phyloP scores from a whole-genome alignment of 345 rosid species.

The Citrus sp. region DNA sequence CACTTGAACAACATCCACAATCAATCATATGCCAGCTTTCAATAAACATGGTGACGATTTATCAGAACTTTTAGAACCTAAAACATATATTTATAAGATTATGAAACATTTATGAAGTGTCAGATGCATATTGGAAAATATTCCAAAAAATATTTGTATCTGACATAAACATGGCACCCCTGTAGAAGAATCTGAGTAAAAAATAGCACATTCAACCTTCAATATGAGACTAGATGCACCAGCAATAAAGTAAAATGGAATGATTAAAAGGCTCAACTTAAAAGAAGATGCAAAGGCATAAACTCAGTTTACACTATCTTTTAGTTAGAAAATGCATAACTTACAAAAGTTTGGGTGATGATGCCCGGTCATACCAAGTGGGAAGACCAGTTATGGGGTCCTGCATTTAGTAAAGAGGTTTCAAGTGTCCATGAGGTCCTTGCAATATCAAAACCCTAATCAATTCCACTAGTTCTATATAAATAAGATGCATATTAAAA shows the following conservation, averaged over 20 bases:
- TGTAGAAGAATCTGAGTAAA: neutral
- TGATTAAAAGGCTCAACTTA: neutral
- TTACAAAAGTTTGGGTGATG: conserved; percentile 73
- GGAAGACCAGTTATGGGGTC: conserved; percentile 90
- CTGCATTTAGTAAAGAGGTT: conserved; percentile 39
- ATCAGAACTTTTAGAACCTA: neutral
- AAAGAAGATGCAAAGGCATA: neutral
- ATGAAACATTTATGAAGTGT: neutral
- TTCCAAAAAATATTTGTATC: neutral
- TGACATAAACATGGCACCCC: neutral
- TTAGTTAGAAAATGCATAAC: conserved; percentile 24
- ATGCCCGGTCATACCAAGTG: conserved; percentile 55
- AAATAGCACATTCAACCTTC: neutral
- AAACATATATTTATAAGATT: neutral
- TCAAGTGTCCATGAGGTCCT: neutral
- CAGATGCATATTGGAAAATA: neutral
- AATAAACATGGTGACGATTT: neutral
- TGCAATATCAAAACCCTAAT: neutral
- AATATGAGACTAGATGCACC: neutral
- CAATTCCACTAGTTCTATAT: neutral
- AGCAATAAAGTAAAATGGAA: neutral
- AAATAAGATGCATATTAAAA: neutral
- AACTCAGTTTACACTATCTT: neutral
- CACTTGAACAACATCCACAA: neutral
- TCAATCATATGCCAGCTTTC: neutral